Evolutionary conservation across 2,329 filamentous ascomycete genomes (phyloP).

Genomic region (Cucurbitaria berberidis): DNA sequence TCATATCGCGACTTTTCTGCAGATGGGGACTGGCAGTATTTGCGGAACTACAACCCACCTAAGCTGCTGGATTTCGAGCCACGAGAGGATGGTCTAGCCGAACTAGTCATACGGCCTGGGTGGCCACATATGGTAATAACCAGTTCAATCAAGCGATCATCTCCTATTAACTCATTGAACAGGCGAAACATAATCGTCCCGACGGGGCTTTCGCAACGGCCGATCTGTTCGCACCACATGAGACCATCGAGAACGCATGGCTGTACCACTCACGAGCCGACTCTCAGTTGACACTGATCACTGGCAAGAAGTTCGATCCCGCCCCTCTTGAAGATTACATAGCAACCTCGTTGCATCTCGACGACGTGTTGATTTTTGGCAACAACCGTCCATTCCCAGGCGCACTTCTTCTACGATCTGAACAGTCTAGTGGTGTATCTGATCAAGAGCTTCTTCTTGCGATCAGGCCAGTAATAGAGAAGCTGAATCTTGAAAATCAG

Average conservation of each 20-base stretch:
- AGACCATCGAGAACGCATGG: conserved; percentile 62
- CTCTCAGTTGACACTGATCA: conserved; percentile 66
- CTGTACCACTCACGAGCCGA: conserved; percentile 67
- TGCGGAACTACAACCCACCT: conserved; percentile 53
- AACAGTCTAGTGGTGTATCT: conserved; percentile 25
- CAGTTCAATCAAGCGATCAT: background rate
- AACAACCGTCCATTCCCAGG: conserved; percentile 63
- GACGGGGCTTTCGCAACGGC: conserved; percentile 68
- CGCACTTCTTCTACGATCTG: conserved; percentile 59
- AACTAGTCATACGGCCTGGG: conserved; percentile 60
- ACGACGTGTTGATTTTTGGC: conserved; percentile 67
- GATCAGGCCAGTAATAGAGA: conserved; percentile 54
- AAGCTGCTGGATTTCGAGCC: conserved; percentile 58
- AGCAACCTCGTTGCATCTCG: conserved; percentile 53
- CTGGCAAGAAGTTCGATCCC: conserved; percentile 73
- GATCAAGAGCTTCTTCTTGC: conserved; percentile 51
- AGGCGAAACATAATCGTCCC: conserved; percentile 62
- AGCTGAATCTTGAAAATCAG: conserved; percentile 58
- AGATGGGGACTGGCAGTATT: conserved; percentile 67
- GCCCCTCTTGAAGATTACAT: conserved; percentile 65
- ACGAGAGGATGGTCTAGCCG: conserved; percentile 51
- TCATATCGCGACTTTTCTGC: conserved; percentile 62
- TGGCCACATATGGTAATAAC: conserved; percentile 63
- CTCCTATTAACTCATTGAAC: background rate
- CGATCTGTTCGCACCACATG: conserved; percentile 66